Percentiles rank a stretch among this genome's conserved stretches.
Conservation (phyloP, 2,329 filamentous ascomycete genomes). For the Colletotrichum chrysophilum region DNA sequence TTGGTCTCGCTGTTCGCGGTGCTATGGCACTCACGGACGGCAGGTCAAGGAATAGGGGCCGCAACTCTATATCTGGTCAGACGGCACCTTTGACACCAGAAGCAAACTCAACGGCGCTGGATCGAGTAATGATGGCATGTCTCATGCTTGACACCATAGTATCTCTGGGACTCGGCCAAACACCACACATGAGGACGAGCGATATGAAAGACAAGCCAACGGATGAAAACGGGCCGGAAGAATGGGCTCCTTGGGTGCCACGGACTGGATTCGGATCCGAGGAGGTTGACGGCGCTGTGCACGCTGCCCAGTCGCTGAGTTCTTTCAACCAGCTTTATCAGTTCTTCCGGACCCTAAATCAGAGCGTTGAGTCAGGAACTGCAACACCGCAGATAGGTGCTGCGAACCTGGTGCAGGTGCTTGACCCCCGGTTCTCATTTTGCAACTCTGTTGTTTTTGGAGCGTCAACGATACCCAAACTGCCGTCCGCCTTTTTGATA, state of each 20-base stretch:
- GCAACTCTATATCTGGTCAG: neutral
- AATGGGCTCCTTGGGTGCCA: constrained; percentile 76
- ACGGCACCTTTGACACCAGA: neutral
- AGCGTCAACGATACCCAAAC: constrained; percentile 33
- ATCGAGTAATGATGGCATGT: constrained; percentile 53
- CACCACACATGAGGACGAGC: constrained; percentile 55
- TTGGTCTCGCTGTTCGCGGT: constrained; percentile 65
- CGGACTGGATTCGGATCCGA: constrained; percentile 41
- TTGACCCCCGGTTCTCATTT: constrained; percentile 40
- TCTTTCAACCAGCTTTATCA: constrained; percentile 48
- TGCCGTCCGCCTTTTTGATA: constrained; percentile 40
- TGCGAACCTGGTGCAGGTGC: constrained; percentile 34
- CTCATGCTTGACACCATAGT: constrained; percentile 67
- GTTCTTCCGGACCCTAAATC: constrained; percentile 40
- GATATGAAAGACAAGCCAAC: constrained; percentile 52
- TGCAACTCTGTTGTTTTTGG: constrained; percentile 43
- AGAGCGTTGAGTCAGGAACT: constrained; percentile 24
- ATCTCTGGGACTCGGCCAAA: constrained; percentile 53
- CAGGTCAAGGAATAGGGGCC: neutral
- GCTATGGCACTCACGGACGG: constrained; percentile 12
- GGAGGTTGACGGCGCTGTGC: constrained; percentile 14
- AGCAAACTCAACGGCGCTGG: neutral
- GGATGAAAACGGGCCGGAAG: constrained; percentile 71
- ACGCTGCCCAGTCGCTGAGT: constrained; percentile 39
- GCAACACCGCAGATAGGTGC: constrained; percentile 20